A percentile compares a stretch with the other conserved stretches of the same genome.
phyloP scores from a whole-genome alignment of 345 rosid genomes.

The Camelina sativa region DNA sequence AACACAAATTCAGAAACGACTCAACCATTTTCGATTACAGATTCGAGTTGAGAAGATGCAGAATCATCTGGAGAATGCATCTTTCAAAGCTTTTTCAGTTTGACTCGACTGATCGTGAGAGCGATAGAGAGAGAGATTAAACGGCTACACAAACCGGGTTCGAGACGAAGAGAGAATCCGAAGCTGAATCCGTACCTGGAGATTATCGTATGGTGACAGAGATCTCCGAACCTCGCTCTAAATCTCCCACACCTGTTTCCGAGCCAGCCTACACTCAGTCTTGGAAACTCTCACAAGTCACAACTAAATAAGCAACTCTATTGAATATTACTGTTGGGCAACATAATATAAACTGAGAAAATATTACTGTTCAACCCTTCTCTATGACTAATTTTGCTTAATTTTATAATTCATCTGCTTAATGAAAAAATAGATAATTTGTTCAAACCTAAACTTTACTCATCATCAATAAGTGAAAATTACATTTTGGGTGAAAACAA shows the following conservation, averaged over 20 bases:
- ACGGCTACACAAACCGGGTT: constrained; percentile 47
- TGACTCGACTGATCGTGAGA: not conserved
- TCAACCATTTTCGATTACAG: constrained; percentile 8
- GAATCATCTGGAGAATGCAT: constrained; percentile 12
- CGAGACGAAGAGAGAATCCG: constrained; percentile 42
- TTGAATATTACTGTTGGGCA: not conserved
- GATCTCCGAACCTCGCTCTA: constrained; percentile 59
- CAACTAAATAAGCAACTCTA: not conserved
- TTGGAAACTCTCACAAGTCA: constrained; percentile 4
- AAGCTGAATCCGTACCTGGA: constrained; percentile 66
- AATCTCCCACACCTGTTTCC: constrained; percentile 44
- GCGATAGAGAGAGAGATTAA: constrained; percentile 12
- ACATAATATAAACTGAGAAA: not conserved
- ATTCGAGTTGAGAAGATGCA: constrained; percentile 1
- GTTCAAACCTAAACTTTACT: not conserved
- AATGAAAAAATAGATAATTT: not conserved
- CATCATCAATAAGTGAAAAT: constrained; percentile 1
- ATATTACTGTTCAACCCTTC: not conserved
- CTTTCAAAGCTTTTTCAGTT: constrained; percentile 4
- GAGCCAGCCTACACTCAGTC: constrained; percentile 30
- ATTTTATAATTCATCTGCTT: not conserved
- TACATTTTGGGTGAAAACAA: not conserved
- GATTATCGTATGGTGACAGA: constrained; percentile 21
- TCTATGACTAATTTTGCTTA: not conserved
- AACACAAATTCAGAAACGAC: constrained; percentile 6